A percentile compares a stretch with the other conserved stretches of the same genome.
Conservation (phyloP, 2,329 filamentous ascomycete genomes). For the Ambrosiella cleistominuta region DNA sequence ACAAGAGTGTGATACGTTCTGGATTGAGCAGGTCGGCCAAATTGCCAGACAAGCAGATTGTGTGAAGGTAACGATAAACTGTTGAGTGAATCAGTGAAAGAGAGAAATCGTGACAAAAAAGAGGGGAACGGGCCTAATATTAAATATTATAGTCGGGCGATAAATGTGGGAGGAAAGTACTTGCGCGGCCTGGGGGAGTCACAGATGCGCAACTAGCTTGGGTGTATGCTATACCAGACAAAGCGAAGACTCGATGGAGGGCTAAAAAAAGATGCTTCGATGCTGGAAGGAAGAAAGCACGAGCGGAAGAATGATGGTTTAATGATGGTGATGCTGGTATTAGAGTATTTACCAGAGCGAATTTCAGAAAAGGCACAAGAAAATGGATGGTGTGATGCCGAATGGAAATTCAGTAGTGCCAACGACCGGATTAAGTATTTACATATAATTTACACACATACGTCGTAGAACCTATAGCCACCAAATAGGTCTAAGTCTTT, state of each 20-base stretch:
- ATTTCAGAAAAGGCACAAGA: neutral
- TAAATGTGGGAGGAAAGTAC: conserved; percentile 2
- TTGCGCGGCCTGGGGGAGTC: neutral
- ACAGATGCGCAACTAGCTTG: neutral
- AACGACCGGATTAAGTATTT: too few species aligned
- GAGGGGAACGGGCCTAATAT: neutral
- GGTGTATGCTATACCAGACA: neutral
- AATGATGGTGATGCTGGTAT: neutral
- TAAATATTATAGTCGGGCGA: neutral
- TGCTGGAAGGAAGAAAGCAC: neutral
- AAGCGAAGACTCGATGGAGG: neutral
- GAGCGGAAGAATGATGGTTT: neutral
- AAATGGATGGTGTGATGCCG: neutral
- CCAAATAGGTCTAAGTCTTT: too few species aligned
- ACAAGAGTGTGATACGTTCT: neutral
- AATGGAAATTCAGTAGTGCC: too few species aligned
- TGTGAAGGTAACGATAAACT: neutral
- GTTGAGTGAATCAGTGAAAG: neutral
- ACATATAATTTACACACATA: too few species aligned
- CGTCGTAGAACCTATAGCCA: too few species aligned
- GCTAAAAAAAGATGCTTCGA: neutral
- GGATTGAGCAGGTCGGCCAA: neutral
- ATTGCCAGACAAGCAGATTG: neutral
- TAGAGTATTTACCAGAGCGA: neutral
- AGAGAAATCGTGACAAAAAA: neutral